Evolutionary conservation across 768 basidiomycete genomes (phyloP).

Genomic region (Hypholoma sublateritium): DNA sequence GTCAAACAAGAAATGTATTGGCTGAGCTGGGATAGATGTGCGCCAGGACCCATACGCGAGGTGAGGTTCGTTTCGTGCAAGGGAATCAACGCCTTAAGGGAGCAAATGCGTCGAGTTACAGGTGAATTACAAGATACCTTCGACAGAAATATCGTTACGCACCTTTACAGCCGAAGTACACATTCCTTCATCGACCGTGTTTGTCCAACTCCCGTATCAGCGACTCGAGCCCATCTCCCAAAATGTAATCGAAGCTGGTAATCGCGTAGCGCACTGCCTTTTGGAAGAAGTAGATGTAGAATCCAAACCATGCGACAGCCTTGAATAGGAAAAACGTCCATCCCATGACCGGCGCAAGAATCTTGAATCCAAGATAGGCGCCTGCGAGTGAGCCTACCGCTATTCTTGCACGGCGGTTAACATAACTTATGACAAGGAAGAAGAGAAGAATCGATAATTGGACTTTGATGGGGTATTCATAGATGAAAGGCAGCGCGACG

Average conservation of each 20-base stretch:
- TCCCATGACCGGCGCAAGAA: slow-evolving; percentile 20
- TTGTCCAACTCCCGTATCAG: slow-evolving; percentile 13
- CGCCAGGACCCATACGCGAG: no score
- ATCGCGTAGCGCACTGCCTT: slow-evolving; percentile 24
- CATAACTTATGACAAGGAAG: slow-evolving; percentile 28
- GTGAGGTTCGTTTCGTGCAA: no score
- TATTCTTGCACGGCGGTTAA: slow-evolving; percentile 24
- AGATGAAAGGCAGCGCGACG: slow-evolving; percentile 24
- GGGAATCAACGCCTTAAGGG: neutral
- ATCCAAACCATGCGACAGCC: slow-evolving; percentile 32
- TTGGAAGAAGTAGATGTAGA: slow-evolving; percentile 35
- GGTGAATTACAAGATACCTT: neutral
- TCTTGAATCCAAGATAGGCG: slow-evolving; percentile 26
- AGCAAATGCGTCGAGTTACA: neutral
- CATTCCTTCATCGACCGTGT: neutral
- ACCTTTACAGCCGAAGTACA: neutral
- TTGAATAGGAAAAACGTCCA: slow-evolving; percentile 27
- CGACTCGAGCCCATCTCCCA: slow-evolving; percentile 14
- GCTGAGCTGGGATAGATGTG: no score
- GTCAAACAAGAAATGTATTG: no score
- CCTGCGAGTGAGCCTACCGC: slow-evolving; percentile 20
- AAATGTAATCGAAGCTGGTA: slow-evolving; percentile 16
- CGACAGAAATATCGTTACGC: neutral
- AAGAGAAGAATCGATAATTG: slow-evolving; percentile 26
- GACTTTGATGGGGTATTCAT: slow-evolving; percentile 27